phyloP scores from a whole-genome alignment of 805 yeast species.

The Wickerhamomyces bisporus region DNA sequence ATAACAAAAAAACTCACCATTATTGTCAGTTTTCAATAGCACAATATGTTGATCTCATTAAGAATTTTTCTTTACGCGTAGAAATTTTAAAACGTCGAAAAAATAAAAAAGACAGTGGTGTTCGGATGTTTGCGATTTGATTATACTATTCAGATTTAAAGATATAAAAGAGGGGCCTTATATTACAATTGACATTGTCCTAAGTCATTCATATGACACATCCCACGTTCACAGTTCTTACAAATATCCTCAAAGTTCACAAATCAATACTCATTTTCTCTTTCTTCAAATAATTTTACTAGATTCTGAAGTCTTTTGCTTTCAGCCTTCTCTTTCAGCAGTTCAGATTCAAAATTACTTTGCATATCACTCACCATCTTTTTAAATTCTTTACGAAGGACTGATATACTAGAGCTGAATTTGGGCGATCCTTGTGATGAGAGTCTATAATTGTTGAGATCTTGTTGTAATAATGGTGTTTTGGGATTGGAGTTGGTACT shows the following conservation, averaged over 20 bases:
- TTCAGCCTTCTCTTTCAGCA: conserved; percentile 50
- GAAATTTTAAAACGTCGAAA: neutral
- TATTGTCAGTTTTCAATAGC: neutral
- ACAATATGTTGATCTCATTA: too few species aligned
- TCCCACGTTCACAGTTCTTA: too few species aligned
- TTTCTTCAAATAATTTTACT: conserved; percentile 27
- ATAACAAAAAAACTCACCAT: conserved; percentile 1
- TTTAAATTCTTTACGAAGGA: conserved; percentile 64
- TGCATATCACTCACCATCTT: conserved; percentile 59
- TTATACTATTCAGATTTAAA: too few species aligned
- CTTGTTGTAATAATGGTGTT: conserved; percentile 20
- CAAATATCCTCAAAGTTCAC: too few species aligned
- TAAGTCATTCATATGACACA: neutral
- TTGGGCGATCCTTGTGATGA: conserved; percentile 19
- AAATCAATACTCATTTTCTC: conserved; percentile 13
- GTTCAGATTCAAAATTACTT: conserved; percentile 52
- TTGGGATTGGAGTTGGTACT: conserved; percentile 10
- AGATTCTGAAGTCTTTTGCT: conserved; percentile 40
- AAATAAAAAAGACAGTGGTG: neutral
- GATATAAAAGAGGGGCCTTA: too few species aligned
- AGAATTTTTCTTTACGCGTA: neutral
- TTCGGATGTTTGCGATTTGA: neutral
- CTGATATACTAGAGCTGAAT: conserved; percentile 40
- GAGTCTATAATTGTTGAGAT: conserved; percentile 9
- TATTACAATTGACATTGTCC: too few species aligned